A percentile compares a stretch with the other conserved stretches of the same genome.
These are phyloP conservation scores for Tetracentron sinense DNA, from an alignment of 164 flowering plant genomes.

Conservation along the genomic window DNA sequence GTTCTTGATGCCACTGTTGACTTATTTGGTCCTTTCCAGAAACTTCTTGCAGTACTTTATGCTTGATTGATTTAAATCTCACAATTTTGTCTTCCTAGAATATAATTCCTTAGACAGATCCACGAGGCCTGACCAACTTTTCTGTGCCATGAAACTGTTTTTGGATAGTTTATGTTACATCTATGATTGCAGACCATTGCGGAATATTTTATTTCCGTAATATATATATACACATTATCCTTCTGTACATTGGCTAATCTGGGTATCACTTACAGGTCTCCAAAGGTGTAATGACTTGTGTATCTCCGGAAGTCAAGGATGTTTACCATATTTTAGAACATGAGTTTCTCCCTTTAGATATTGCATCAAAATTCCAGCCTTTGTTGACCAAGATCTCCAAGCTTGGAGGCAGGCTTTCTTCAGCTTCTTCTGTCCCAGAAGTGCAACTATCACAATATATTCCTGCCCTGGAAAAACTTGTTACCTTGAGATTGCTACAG, in stretches of 20 bases:
- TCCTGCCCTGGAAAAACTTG: slow-evolving; percentile 77
- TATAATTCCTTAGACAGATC: no score
- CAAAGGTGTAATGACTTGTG: slow-evolving; percentile 84
- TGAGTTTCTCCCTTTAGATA: slow-evolving; percentile 75
- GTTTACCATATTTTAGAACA: slow-evolving; percentile 72
- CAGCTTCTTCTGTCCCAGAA: slow-evolving; percentile 87
- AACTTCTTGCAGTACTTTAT: no score
- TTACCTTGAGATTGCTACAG: slow-evolving; percentile 77
- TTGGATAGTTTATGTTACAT: no score
- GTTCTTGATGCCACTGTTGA: no score
- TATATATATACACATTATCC: not conserved
- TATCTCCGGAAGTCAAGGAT: slow-evolving; percentile 83
- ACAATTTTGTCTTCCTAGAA: no score
- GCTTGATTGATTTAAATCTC: no score
- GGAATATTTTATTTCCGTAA: no score
- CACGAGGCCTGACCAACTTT: no score
- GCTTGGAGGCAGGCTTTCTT: slow-evolving; percentile 73
- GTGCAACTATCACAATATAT: slow-evolving; percentile 76
- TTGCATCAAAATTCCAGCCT: slow-evolving; percentile 68
- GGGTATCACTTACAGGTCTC: slow-evolving; percentile 42
- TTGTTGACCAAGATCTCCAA: slow-evolving; percentile 68
- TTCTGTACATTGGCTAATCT: slow-evolving; percentile 4
- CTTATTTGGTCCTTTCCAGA: no score
- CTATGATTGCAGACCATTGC: no score
- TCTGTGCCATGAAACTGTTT: no score